Base-by-base conservation (phyloP, 495 filamentous ascomycete species). In the Trichoderma asperelloides region DNA sequence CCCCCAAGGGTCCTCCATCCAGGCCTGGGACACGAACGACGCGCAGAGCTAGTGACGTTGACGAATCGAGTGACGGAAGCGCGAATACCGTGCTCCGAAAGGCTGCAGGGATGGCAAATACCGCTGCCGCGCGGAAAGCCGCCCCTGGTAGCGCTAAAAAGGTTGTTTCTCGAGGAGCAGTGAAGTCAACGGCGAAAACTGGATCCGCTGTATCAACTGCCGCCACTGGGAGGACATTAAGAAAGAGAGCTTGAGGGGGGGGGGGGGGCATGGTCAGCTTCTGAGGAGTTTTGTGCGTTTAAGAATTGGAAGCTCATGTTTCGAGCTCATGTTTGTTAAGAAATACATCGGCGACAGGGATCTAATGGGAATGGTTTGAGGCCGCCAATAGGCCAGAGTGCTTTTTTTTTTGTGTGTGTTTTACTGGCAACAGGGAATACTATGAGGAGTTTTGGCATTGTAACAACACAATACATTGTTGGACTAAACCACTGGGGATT, bases 21-120 rank as follows among this genome's bases (percentile, higher is more conserved):
- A 70, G 75, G 67, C 70, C 77, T 11, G 75, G 77, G 8, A 78
- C 74, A 69, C 76, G 78, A 62, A 77, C 76, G 15, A 75, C 74
- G 68, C 79, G 81, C 43, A 78, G 82, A 67, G 72, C 74, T 69
- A 85, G 82, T 67, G 76, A 71, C 64, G 74, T 72, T 43, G 81
- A 78, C 72, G 81, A 82, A 69, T 74, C 81, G 23, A 85, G 81
- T 69, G 79, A 84, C 27, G 75, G 71, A 23, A 85, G 81, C 71
- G 78, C 76, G 0, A 65, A 76, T 0, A 82, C 84, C 3, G 74
- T 78, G n/a, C 70, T 77, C n/a, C 76, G 77, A 67, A 81, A 79
- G 71, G 74, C 77, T 63, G 77, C 71, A 47, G 77, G 66, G 7
- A 63, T 64, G 25, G 70, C 68, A 25, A 69, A 70, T 3, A 69